A percentile compares a stretch with the other conserved stretches of the same genome.
Conservation (phyloP, 2,329 filamentous ascomycete species). For the Byssothecium circinans region DNA sequence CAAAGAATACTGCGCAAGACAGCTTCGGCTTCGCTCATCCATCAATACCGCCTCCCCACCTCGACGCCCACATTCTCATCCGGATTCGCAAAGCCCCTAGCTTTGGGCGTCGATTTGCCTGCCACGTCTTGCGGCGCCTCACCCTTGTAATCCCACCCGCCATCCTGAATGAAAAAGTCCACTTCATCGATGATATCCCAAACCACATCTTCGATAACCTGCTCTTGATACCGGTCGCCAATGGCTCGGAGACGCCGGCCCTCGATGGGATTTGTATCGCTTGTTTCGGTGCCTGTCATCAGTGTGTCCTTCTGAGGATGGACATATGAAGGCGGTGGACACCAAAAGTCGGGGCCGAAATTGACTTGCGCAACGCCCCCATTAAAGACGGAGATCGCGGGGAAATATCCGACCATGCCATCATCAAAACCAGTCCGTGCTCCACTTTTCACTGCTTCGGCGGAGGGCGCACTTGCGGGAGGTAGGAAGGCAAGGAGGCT, state of each 20-base stretch:
- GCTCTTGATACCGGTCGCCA: constrained; percentile 81
- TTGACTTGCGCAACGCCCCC: constrained; percentile 91
- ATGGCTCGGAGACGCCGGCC: constrained; percentile 59
- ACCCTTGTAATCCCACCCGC: constrained; percentile 48
- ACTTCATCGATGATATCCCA: constrained; percentile 95
- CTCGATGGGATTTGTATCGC: constrained; percentile 19
- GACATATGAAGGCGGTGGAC: constrained; percentile 65
- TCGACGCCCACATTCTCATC: constrained; percentile 43
- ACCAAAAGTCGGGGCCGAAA: constrained; percentile 94
- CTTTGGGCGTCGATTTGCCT: constrained; percentile 40
- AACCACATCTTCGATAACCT: constrained; percentile 90
- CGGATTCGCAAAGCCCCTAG: constrained; percentile 41
- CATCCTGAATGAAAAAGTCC: constrained; percentile 80
- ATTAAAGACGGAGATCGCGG: constrained; percentile 87
- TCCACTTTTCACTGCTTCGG: constrained; percentile 68
- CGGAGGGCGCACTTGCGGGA: constrained; percentile 75
- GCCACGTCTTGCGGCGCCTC: constrained; percentile 35
- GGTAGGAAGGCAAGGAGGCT: constrained; percentile 89
- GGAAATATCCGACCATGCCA: constrained; percentile 93
- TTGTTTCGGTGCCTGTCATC: constrained; percentile 26
- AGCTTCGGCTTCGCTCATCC: too few relatives aligned
- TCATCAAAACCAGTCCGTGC: constrained; percentile 89
- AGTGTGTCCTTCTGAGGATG: constrained; percentile 31
- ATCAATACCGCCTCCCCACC: constrained; percentile 38
- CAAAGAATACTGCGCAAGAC: too few relatives aligned